Base-by-base conservation (phyloP, 352 stramenopile species). In the Globisporangium spinosum region DNA sequence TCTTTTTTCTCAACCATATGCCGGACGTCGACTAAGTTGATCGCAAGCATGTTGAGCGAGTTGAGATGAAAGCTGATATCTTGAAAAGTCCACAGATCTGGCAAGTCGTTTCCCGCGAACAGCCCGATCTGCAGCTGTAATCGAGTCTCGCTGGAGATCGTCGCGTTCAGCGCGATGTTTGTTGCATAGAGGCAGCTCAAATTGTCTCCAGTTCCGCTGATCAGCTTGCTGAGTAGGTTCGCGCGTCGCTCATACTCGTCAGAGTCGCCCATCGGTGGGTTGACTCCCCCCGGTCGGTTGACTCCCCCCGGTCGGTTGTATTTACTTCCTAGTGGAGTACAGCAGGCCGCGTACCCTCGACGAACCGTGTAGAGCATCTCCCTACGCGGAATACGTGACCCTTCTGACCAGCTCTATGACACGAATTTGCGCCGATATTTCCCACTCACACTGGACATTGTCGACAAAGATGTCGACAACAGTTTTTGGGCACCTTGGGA, bases 301-400 rank as follows among this genome's bases (percentile, higher is more conserved):
- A 92, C 43, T 27, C 87, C 87, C 38, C 71, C 73, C 17, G 56
- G 35, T 1, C 81, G 85, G 58, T 92, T 92, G 68, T 89, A 93
- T 22, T 78, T 71, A 59, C 85, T 93, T 45, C 77, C 67, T 8
- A 47, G 22, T 3, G 73, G 35, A 2, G 85, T 89, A 35, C 83
- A 90, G 55, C 82, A 56, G 25, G 67, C 49, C 13, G 77, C 85
- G 60, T 93, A 93, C 10, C 77, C 58, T 54, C 77, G 78, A 40
- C 85, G 83, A 62, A 84, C 75, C 2, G 70, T 70, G 72, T 90
- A 95, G 9, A 95, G 79, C 87, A 95, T 92, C 55, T 93, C 79
- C 83, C 87, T n/a, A 95, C 2, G 72, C 68, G 2, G 87, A 81
- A 62, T 80, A 89, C 0, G 85, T 93, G 29, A 93, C 86, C 61